Conservation (phyloP, 441 rosid genomes). For the Rhodomyrtus psidioides region DNA sequence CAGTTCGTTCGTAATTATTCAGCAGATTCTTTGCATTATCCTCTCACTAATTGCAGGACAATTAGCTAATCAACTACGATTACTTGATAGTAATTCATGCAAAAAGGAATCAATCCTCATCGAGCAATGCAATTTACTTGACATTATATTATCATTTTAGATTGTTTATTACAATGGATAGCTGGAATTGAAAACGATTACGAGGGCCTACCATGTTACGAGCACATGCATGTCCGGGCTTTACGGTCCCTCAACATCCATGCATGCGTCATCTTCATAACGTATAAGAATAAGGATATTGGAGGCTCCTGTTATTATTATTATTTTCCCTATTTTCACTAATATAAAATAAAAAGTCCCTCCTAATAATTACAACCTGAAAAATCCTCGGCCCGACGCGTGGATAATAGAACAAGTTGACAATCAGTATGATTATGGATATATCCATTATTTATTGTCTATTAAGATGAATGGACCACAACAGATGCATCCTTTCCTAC, state of each 20-base stretch:
- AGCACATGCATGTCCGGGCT: conserved; percentile 37
- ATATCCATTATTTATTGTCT: neutral
- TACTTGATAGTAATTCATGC: neutral
- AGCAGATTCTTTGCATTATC: neutral
- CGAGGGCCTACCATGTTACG: conserved; percentile 40
- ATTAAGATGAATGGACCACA: neutral
- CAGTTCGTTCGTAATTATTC: neutral
- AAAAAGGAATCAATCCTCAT: neutral
- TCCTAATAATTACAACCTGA: neutral
- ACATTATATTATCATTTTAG: too few species aligned
- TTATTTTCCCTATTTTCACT: neutral
- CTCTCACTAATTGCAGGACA: neutral
- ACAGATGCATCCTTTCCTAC: neutral
- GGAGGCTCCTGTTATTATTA: neutral
- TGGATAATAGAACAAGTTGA: neutral
- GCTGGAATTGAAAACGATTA: neutral
- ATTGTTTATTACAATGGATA: neutral
- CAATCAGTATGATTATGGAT: neutral
- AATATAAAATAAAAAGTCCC: neutral
- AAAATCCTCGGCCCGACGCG: neutral
- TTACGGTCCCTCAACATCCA: conserved; percentile 12
- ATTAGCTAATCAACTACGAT: neutral
- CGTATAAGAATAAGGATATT: neutral
- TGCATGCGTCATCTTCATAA: conserved; percentile 16
- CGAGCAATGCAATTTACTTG: neutral